A percentile compares a stretch with the other conserved stretches of the same genome.
Conservation (phyloP, 2,329 filamentous ascomycete species). For the Phialophora expanda region DNA sequence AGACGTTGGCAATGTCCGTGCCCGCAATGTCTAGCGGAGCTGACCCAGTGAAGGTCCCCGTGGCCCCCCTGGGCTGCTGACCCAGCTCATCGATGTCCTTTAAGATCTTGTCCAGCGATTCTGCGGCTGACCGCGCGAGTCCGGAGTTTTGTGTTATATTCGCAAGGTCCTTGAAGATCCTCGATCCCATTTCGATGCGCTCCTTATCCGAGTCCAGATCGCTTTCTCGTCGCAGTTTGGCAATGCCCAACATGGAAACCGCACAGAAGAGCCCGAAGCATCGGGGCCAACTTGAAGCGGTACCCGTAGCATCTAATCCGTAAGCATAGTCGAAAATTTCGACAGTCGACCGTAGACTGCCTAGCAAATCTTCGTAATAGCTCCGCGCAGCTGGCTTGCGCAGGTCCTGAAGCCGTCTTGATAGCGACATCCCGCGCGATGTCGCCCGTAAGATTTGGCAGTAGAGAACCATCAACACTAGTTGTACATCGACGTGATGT, state of each 20-base stretch:
- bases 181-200: conserved; percentile 20
- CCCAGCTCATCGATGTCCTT: conserved; percentile 17
- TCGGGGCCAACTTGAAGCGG: conserved; percentile 28
- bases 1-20: background rate
- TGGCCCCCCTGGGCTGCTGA: background rate
- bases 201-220: conserved; percentile 27
- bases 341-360: conserved; percentile 25
- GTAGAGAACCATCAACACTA: conserved; percentile 28
- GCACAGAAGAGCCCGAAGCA: conserved; percentile 34
- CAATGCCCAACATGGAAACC: conserved; percentile 28
- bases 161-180: conserved; percentile 24
- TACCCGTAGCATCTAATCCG: conserved; percentile 19
- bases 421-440: background rate
- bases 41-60: background rate
- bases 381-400: conserved; percentile 17
- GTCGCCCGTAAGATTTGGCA: conserved; percentile 20
- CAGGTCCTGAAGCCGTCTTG: conserved; percentile 12
- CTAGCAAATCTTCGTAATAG: conserved; percentile 23
- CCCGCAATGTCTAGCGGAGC: background rate
- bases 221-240: conserved; percentile 26
- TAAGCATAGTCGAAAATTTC: conserved; percentile 30
- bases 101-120: conserved; percentile 16
- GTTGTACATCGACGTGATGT: conserved; percentile 31
- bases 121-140: conserved; percentile 17
- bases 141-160: conserved; percentile 5